phyloP scores from a whole-genome alignment of 306 rosid genomes.

The Prunus dulcis region DNA sequence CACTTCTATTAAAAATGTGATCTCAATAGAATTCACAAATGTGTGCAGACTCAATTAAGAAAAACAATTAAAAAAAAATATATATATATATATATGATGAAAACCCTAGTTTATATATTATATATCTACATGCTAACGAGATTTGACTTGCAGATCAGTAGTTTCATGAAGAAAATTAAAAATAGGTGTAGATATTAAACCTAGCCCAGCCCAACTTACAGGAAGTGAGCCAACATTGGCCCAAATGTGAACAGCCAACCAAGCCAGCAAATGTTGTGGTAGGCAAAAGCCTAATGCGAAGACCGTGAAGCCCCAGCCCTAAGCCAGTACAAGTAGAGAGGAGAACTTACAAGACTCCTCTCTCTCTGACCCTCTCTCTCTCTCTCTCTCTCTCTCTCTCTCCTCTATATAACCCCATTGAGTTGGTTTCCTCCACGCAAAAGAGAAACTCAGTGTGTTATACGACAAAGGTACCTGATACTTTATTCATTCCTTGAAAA shows the following conservation, averaged over 20 bases:
- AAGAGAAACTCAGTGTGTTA: slow-evolving; percentile 31
- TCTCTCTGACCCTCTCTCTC: not conserved
- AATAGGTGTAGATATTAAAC: not conserved
- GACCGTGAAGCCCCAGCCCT: not conserved
- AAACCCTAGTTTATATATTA: no score
- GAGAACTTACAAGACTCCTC: slow-evolving; percentile 5
- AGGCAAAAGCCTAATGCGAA: not conserved
- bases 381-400: not conserved
- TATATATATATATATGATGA: no score
- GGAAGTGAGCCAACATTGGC: not conserved
- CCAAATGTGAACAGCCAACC: not conserved
- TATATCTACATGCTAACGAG: no score
- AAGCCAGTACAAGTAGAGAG: not conserved
- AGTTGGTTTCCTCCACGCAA: slow-evolving; percentile 63
- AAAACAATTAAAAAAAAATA: no score
- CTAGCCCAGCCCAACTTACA: not conserved
- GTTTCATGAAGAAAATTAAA: no score
- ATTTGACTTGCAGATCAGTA: rapidly evolving
- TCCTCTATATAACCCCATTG: slow-evolving; percentile 2
- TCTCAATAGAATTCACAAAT: no score
- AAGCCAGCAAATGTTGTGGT: not conserved
- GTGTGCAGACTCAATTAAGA: no score
- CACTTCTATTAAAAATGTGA: no score
- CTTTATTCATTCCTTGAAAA: slow-evolving; percentile 25
- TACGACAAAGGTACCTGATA: slow-evolving; percentile 32